Base-by-base conservation (phyloP, 306 rosid species). In the Delonix regia region DNA sequence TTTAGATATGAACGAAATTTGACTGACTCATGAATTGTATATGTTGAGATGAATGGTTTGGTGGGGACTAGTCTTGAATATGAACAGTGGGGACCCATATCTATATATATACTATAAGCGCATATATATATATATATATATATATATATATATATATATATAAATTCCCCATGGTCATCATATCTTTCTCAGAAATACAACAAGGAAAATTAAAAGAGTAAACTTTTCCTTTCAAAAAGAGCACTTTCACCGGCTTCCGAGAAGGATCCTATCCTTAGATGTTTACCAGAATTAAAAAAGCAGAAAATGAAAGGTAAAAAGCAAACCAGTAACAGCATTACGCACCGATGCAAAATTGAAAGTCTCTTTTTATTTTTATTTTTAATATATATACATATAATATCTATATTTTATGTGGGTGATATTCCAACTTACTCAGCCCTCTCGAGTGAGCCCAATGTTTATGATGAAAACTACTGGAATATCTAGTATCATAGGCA, bases 231-330 rank as follows among this genome's bases (percentile, higher is more conserved):
- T 89, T 84, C 78, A 69, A 80, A 84, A 84, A 80, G 84, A 86
- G 45, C 77, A 82, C 87, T 84, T 86, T 86, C 87, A 79, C 85
- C 92, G 74, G 72, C 89, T 89, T 89, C 92, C 90, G 48, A 89
- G 87, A 89, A 89, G 90, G 90, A 89, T 88, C 90, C 82, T 80
- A 84, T 88, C 88, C 82, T 62, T 71, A 49, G 68, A 83, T 83
- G 84, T 67, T 70, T 81, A 41, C 82, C 72, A 38, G 65, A 53
- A 53, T 51, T 64, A 49, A 64, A 61, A 45, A 77, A 34, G 44
- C 39, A 56, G 69, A 78, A 75, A 76, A 53, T 25, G 69, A 79
- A 82, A 69, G 80, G 69, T 74, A 61, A 64, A 42, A 77, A 74
- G 75, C 60, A 72, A 47, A 69, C 25, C 56, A 51, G 44, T 53